phyloP scores from a whole-genome alignment of 148 eudicot species.

The Selenicereus undatus region DNA sequence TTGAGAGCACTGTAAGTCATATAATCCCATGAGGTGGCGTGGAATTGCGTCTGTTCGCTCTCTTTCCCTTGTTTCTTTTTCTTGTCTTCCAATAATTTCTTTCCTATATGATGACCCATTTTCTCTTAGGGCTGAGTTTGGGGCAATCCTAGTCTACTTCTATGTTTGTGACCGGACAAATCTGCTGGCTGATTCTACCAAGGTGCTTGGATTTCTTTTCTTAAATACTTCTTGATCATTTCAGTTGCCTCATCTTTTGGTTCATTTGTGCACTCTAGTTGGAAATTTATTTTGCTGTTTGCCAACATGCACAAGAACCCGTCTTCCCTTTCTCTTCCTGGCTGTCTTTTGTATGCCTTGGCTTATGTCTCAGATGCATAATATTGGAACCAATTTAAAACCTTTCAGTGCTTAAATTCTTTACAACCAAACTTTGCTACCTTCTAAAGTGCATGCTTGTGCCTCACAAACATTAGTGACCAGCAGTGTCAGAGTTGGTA shows the following conservation, averaged over 20 bases:
- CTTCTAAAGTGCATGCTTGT: background rate
- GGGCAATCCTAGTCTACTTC: constrained; percentile 65
- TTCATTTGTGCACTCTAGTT: background rate
- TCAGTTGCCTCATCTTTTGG: background rate
- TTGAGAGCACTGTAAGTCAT: constrained; percentile 85
- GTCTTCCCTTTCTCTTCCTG: background rate
- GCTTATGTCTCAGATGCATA: background rate
- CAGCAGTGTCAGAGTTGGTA: background rate
- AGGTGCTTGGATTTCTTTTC: constrained; percentile 41
- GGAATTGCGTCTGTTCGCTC: background rate
- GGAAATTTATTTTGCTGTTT: background rate
- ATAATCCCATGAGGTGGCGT: constrained; percentile 6
- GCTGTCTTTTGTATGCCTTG: background rate
- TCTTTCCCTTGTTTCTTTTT: background rate
- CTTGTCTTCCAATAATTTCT: background rate
- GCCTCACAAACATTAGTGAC: background rate
- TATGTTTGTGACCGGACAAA: constrained; percentile 87
- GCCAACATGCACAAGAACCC: background rate
- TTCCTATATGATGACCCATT: constrained; percentile 11
- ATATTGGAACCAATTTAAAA: background rate
- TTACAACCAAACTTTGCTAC: background rate
- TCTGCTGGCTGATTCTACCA: constrained; percentile 63
- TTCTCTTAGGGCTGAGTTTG: constrained; percentile 68
- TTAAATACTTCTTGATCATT: background rate
- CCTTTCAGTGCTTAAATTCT: background rate